Evolutionary conservation across 257 asterid genomes (phyloP).

Genomic region (Sherardia arvensis): DNA sequence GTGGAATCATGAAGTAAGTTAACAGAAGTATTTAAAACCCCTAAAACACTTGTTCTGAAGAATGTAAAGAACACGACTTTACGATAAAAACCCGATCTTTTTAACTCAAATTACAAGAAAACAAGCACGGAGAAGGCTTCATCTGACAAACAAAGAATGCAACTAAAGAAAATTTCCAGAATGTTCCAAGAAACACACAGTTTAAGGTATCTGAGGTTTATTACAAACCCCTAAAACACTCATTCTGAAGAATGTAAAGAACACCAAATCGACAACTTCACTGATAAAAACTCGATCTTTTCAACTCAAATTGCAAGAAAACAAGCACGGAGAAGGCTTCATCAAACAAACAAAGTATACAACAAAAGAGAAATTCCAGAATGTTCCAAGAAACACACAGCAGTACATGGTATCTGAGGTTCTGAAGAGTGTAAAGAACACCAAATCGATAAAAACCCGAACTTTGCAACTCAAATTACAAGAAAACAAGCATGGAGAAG

Average conservation of each 20-base stretch:
- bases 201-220: no score
- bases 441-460: background rate
- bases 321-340: background rate
- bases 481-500: background rate
- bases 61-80: no score
- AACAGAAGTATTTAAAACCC: no score
- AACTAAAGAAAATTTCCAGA: no score
- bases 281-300: background rate
- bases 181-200: no score
- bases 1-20: background rate
- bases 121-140: background rate
- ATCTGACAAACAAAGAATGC: background rate
- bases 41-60: background rate
- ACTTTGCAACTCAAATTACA: no score
- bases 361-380: no score
- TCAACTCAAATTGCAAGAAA: no score
- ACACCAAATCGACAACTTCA: background rate
- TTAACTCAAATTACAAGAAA: background rate
- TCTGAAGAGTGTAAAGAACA: slow-evolving; percentile 1
- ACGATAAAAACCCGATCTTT: background rate
- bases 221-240: background rate
- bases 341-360: background rate
- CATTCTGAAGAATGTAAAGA: background rate
- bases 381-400: no score
- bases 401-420: no score